These are phyloP conservation scores for Penicillium angulare DNA, from an alignment of 495 filamentous ascomycete genomes.

Conservation along the genomic window DNA sequence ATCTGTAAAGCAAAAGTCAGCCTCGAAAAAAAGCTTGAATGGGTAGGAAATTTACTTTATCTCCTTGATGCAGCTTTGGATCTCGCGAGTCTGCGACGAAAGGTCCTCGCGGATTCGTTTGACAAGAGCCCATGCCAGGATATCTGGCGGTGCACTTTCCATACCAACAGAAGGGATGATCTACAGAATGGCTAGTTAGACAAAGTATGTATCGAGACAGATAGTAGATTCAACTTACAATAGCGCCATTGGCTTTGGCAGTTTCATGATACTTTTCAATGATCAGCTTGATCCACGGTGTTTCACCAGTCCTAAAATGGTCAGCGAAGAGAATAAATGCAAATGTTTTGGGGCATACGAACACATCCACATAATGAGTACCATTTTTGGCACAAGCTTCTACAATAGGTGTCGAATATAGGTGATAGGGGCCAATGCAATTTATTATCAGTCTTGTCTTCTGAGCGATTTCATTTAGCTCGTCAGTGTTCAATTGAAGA, in stretches of 20 bases:
- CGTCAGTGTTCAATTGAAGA: constrained; percentile 59
- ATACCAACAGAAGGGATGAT: constrained; percentile 85
- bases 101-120: constrained; percentile 60
- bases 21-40: background rate
- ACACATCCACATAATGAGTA: constrained; percentile 87
- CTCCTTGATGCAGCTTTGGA: constrained; percentile 60
- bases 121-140: constrained; percentile 70
- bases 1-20: constrained; percentile 15
- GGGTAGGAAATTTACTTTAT: constrained; percentile 47
- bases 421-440: constrained; percentile 79
- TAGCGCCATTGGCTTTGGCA: constrained; percentile 72
- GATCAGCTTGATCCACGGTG: constrained; percentile 75
- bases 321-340: background rate
- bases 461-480: constrained; percentile 64
- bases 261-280: constrained; percentile 74
- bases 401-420: constrained; percentile 76
- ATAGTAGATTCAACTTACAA: constrained; percentile 57
- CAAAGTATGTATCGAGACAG: background rate
- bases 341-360: constrained; percentile 12
- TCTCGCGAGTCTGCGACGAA: constrained; percentile 52
- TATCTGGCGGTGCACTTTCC: constrained; percentile 82
- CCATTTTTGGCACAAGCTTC: constrained; percentile 85
- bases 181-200: constrained; percentile 34
- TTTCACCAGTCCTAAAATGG: constrained; percentile 68
- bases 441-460: constrained; percentile 79